Base-by-base conservation (phyloP, 345 rosid genomes). In the Lumnitzera racemosa region DNA sequence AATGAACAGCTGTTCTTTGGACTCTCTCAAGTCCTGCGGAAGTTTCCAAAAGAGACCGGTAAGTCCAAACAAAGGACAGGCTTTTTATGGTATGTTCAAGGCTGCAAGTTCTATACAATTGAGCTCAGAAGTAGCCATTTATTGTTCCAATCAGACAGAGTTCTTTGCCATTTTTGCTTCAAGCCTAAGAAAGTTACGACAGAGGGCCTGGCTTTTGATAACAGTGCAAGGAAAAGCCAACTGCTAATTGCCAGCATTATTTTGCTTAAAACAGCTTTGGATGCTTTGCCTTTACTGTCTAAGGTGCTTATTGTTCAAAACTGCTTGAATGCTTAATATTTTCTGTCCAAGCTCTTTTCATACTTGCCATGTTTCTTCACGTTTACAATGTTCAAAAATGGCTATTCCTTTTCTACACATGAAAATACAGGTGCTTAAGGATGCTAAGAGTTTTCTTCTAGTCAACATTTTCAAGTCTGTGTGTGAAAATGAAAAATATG, bases 101-200 rank as follows among this genome's bases (percentile, higher is more conserved):
- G 25, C 63, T 58, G 49, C 58, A 65, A 51, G 56, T 61, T 61
- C 17, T 56, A 56, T 54, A 36, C 43, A 5, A 1, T 36, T 36
- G 43, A 36, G 43, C 11, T 36, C 10, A 5, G 7, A 36, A 5
- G 46, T 67, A 17, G 47, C 41, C 63, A 43, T 55, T 58, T 64
- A 49, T 73, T 61, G 69, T 65, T 62, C 64, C 49, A 57, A 65
- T 61, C 87, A 92, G 98, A 92, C 76, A 80, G 96, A 63, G 91
- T 92, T 46, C 97, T 89, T 59, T 92, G 98, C 78, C 90, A 92
- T 73, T 92, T 92, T 85, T 92, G 98, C 89, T 92, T 85, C 78
- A 92, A 87, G 88, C 85, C 82, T 49, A 89, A 80, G 78, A 92
- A 80, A 78, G 85, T 92, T 62, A 77, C 89, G 13, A 83, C 76